Base-by-base conservation (phyloP, 768 basidiomycete genomes). In the Tephrocybe sp. region DNA sequence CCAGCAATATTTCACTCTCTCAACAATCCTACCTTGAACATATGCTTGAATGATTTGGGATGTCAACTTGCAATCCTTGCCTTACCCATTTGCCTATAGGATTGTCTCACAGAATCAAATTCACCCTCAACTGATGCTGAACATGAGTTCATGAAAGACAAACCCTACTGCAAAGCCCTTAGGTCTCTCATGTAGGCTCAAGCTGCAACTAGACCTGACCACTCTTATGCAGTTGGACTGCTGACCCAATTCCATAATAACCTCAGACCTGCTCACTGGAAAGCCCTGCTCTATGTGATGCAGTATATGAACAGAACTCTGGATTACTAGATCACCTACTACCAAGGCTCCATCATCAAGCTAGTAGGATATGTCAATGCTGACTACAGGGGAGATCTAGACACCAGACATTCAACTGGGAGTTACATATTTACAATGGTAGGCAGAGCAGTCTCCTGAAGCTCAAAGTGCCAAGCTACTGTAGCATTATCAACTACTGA, bases 121-220 rank as follows among this genome's bases (percentile, higher is more conserved):
- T 44, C 48, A 15, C 58, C 58, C 2, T 20, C 38, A 3, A 51
- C 48, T 15, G 32, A 28, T 4, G 50, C 38, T 7, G 54, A 64
- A 21, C 12, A 28, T 33, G 43, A 12, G 32, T 59, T 55, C 36
- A 70, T 70, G 63, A 33, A 36, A 23, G 57, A 63, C 55, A 65
- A 65, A 20, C 63, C 61, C 0, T 68, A 67, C 40, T 50, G 53
- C 10, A 51, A 64, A 37, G 58, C 54, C 0, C 58, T 68, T 4
- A 62, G 67, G 1, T 54, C 62, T 0, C 39, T 65, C 12, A 45
- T 45, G 43, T 45, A 23, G 26, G 43, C 43, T 3, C 43, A 45
- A 11, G 43, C 21, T 14, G 43, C 8, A 3, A 45, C 26, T 3
- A 18, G 43, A 2, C 17, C 43, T 8, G 28, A 32, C 28, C 26